Conservation (phyloP, 805 yeast genomes). For the Myxozyma vanderwaltii region DNA sequence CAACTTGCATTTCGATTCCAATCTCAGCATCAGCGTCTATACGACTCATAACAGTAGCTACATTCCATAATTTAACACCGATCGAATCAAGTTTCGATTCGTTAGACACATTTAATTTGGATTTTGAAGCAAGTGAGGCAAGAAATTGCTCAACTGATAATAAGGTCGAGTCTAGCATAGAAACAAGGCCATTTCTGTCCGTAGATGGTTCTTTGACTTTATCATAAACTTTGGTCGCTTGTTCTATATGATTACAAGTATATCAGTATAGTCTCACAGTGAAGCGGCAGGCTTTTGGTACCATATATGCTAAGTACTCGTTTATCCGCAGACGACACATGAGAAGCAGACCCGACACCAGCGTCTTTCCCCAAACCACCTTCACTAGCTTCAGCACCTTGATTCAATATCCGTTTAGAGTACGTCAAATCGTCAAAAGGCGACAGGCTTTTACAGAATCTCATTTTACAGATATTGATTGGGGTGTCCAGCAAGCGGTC, state of each 20-base stretch:
- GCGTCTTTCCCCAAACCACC: background rate
- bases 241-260: background rate
- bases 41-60: conserved; percentile 12
- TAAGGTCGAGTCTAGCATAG: conserved; percentile 11
- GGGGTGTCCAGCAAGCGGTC: too few relatives aligned
- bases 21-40: background rate
- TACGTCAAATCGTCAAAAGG: background rate
- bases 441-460: background rate
- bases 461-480: background rate
- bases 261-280: background rate
- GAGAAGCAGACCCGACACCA: background rate
- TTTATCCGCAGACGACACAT: background rate
- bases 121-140: conserved; percentile 10
- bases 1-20: background rate
- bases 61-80: conserved; percentile 23
- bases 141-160: conserved; percentile 19
- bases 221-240: background rate
- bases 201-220: background rate
- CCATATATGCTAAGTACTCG: conserved; percentile 5
- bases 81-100: conserved; percentile 5
- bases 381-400: background rate
- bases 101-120: background rate
- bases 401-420: background rate
- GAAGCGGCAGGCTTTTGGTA: too few relatives aligned
- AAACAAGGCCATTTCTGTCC: conserved; percentile 5